Base-by-base conservation (phyloP, 768 basidiomycete species). In the Dentipellis fragilis region DNA sequence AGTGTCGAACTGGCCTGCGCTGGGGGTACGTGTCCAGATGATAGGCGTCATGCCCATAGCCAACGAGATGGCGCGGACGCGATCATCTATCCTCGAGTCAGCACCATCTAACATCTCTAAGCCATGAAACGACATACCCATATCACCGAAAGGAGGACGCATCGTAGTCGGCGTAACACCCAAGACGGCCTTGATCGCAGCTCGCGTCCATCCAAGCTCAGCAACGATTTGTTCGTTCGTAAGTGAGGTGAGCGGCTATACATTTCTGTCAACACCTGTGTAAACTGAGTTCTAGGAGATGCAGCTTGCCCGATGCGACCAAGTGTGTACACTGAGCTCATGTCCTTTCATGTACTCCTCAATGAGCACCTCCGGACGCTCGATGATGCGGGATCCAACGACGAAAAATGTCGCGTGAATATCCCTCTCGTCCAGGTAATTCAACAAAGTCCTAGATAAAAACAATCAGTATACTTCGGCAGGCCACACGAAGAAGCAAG, bases 31-130 rank as follows among this genome's bases (percentile, higher is more conserved):
- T 35, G 91, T 89, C 94, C 94, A 97, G 67, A 95, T 87, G 65
- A 96, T 83, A 23, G 95, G 90, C 10, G 84, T 73, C 71, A 97
- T 71, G 47, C 93, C 92, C 94, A 98, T 95, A 34, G 92, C 90
- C 54, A 90, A 68, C 17, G 84, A 73, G 67, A 98, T 92, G 40
- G 86, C 87, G 58, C 95, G 88, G 48, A 98, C 93, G 63, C 94
- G 91, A 71, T 92, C 87, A 67, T 98, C 93, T 82, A 48, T 29
- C 22, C 39, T 21, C 58, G 34, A 55, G 37, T 34, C 51, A 45
- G 23, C 22, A 54, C 38, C 42, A 52, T 51, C 62, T 47, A 21
- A 46, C 36, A 38, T 29, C 14, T 22, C 23, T 36, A 10, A 16
- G 35, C 47, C 19, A 39, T 47, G 51, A 37, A 10, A 19, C 36